Conservation (phyloP, 176 grass and related monocot species). For the Phyllostachys edulis region DNA sequence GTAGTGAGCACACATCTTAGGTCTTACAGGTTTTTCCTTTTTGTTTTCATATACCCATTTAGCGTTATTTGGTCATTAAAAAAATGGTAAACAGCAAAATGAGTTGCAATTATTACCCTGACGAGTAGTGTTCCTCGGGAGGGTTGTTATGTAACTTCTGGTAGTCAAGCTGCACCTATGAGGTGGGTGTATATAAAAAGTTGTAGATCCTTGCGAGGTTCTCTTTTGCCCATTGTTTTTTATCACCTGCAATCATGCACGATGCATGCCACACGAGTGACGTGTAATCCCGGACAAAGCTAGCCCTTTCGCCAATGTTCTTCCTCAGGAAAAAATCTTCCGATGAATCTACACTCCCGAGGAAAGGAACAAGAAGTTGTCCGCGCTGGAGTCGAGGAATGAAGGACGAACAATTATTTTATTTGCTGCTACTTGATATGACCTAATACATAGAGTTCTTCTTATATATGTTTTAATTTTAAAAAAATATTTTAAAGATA, state of each 20-base stretch:
- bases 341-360: constrained; percentile 18
- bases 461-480: no score
- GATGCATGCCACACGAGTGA: constrained; percentile 37
- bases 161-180: no score
- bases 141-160: neutral
- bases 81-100: neutral
- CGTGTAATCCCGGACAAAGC: constrained; percentile 33
- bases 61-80: neutral
- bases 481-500: no score
- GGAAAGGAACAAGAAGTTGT: constrained; percentile 6
- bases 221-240: constrained; percentile 3
- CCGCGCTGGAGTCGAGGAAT: constrained; percentile 24
- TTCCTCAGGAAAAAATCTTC: constrained; percentile 23
- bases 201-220: neutral
- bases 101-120: neutral
- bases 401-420: neutral
- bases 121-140: neutral
- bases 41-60: neutral
- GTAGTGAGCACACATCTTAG: neutral
- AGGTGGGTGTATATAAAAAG: neutral
- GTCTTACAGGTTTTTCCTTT: neutral
- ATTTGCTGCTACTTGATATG: constrained; percentile 28
- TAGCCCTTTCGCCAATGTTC: constrained; percentile 35
- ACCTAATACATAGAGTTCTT: constrained; percentile 39
- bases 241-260: constrained; percentile 31